Base-by-base conservation (phyloP, 2,329 filamentous ascomycete genomes). In the Stagonosporopsis chrysanthemi region DNA sequence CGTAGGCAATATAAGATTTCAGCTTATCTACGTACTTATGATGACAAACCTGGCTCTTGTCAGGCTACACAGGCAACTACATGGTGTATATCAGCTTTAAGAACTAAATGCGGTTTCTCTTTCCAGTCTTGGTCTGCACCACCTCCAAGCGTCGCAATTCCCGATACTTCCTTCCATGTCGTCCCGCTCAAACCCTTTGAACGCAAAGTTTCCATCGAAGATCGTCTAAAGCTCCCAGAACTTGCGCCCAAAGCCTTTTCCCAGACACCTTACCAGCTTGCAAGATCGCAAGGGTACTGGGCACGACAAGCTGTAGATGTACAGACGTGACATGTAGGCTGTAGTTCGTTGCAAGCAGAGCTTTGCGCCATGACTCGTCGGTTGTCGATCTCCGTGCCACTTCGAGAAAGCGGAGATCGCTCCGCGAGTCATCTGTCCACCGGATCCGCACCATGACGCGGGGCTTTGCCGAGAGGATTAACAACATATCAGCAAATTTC, bases 371-470 rank as follows among this genome's bases (percentile, higher is more conserved):
- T 33, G 31, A 33, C 11, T 39, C 8, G 36, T 26, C 36, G 50
- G 42, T 56, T 48, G 48, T 43, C 54, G 48, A 57, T 57, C 38
- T 48, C 48, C 54, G 48, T 19, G 14, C 31, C 31, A 33, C 38
- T 11, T 36, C n/a, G 39, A n/a, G 47, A 48, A 28, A 14, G 36
- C 36, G 24, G 26, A n/a, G 48, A 57, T 57, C 54, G 31, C 31
- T 33, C 31, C 31, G 31, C 31, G 54, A 51, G 29, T 15, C 26
- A n/a, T 36, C 28, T 56, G 41, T 42, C 28, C 14, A 31, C 15
- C 54, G 54, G 54, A 57, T 57, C 54, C 47, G 47, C 54, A 51
- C 48, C 19, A 57, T 43, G 47, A 43, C 43, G 54, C 48, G 54
- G 48, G 48, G 48, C 24, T 43, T 38, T 12, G 35, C 53, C 29